phyloP scores from a whole-genome alignment of 2,329 filamentous ascomycete species.

The Cladosporium velox region DNA sequence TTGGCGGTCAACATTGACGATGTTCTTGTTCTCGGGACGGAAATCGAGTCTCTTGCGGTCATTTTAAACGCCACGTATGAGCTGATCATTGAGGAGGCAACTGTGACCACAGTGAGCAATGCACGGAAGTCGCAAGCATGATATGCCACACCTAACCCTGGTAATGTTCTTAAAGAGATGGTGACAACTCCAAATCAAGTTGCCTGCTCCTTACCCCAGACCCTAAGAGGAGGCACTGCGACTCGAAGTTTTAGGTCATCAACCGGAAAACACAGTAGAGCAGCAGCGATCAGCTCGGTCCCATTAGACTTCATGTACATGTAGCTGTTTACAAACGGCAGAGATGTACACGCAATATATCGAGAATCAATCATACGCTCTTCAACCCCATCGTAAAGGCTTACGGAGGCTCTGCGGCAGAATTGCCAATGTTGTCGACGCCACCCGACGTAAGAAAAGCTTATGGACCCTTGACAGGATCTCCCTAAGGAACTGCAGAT shows the following conservation, averaged over 20 bases:
- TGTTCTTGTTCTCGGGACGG: neutral
- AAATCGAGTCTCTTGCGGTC: neutral
- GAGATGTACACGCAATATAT: too few relatives aligned
- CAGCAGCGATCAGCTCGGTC: too few relatives aligned
- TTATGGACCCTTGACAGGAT: conserved; percentile 1
- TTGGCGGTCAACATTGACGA: neutral
- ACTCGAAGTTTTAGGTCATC: neutral
- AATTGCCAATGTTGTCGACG: neutral
- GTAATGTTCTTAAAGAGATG: neutral
- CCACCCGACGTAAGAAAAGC: conserved; percentile 4
- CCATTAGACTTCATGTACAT: too few relatives aligned
- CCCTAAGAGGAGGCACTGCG: neutral
- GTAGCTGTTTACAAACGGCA: too few relatives aligned
- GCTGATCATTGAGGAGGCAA: neutral
- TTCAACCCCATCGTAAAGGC: neutral
- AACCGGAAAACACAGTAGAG: too few relatives aligned
- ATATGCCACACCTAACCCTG: neutral
- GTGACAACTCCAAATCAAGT: neutral
- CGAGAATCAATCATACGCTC: neutral
- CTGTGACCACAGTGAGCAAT: neutral
- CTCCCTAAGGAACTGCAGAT: neutral
- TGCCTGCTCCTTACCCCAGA: neutral
- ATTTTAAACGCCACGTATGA: neutral
- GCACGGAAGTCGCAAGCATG: neutral
- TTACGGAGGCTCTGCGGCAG: neutral